Percentiles rank a stretch among this genome's conserved stretches.
Conservation (phyloP, 23 red algal genomes). For the Agarophyton chilense region DNA sequence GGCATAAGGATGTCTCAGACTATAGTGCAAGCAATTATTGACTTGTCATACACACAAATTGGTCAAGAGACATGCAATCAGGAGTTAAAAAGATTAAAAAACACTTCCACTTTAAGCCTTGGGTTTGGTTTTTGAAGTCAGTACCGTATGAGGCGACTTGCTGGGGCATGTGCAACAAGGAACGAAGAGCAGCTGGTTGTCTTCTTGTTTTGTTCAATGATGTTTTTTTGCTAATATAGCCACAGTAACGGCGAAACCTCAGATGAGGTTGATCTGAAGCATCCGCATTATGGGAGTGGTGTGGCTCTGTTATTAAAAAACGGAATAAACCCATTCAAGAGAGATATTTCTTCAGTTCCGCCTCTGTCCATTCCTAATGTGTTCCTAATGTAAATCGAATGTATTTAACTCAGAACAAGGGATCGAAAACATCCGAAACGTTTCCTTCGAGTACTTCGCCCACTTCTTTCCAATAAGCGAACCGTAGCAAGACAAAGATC, state of each 20-base stretch:
- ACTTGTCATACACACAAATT: not conserved
- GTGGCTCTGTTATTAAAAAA: too few species aligned
- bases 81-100: not conserved
- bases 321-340: too few species aligned
- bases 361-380: too few species aligned
- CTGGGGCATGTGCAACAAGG: not conserved
- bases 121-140: not conserved
- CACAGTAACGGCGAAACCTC: not conserved
- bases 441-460: too few species aligned
- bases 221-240: not conserved
- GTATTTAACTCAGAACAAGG: too few species aligned
- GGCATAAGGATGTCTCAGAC: conserved; percentile 66
- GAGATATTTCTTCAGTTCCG: too few species aligned
- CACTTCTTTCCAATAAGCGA: too few species aligned
- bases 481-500: too few species aligned
- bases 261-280: not conserved
- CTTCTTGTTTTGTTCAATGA: not conserved
- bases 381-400: too few species aligned
- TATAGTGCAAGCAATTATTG: conserved; percentile 77
- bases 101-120: not conserved
- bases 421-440: too few species aligned
- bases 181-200: not conserved
- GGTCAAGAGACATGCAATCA: not conserved
- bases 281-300: not conserved
- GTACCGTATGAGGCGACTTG: not conserved